Evolutionary conservation across 2,329 filamentous ascomycete genomes (phyloP), one percentile per base, ranked within the genome.

Genomic region (Phaeosphaeriaceae sp.): DNA sequence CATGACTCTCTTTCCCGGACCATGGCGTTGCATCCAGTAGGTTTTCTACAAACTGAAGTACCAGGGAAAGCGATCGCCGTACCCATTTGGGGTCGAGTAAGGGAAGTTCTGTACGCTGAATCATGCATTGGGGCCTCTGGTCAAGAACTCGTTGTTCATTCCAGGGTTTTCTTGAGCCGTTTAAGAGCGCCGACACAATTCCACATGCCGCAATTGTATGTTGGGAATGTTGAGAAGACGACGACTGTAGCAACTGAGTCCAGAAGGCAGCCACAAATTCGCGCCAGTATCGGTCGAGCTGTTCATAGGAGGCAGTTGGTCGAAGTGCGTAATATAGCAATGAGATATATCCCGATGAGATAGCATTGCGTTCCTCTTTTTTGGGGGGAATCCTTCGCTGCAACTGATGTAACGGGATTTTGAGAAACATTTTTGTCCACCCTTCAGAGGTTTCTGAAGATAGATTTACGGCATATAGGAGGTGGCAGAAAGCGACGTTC

Each of bases 41-140:
- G 2, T 74, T 74, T 60, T 85, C 81, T 15, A 87, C 75, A 4
- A 84, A 77, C 11, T 73, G 75, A n/a, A 96, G 82, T 4, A 97
- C 81, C 35, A 79, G 81, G 1, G 77, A 68, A 4, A 88, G 77
- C 53, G 90, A 90, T 50, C 84, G 87, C 44, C 93, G 84, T 11
- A 95, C 80, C 94, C 94, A 99, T 77, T 88, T 91, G 4, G 89
- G 81, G 64, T 97, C 92, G 6, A 97, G 77, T 6, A 87, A 78
- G 5, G 92, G 89, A n/a, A 99, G 78, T 51, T 97, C 91, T n/a
- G 87, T 84, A 0, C 87, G 80, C 42, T 66, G 66, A 8, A 70
- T 50, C 66, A 86, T 79, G 5, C 57, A 50, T 9, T 67, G 63
- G 5, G 70, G 72, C 3, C 83, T 76, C 13, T 75, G 73, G 16